A percentile compares a stretch with the other conserved stretches of the same genome.
phyloP scores from a whole-genome alignment of 306 rosid species.

The Pyrus communis region DNA sequence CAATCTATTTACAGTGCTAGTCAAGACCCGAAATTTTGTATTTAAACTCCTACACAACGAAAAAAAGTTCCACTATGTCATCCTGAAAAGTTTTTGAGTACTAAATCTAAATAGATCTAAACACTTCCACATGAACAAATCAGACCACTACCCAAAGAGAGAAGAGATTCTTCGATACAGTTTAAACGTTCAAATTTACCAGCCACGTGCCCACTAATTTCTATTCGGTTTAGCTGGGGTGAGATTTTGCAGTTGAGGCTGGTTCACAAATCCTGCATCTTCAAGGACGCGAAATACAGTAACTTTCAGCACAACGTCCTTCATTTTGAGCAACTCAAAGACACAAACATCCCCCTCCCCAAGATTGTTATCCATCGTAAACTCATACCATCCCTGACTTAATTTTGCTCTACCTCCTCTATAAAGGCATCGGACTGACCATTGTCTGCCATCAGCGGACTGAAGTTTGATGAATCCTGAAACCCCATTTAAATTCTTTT shows the following conservation, averaged over 20 bases:
- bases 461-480: constrained; percentile 95
- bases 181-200: constrained; percentile 12
- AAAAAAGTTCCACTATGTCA: constrained; percentile 30
- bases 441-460: constrained; percentile 63
- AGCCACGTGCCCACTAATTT: constrained; percentile 27
- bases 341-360: constrained; percentile 98
- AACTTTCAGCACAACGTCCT: constrained; percentile 78
- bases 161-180: constrained; percentile 28
- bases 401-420: constrained; percentile 85
- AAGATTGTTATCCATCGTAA: constrained; percentile 67
- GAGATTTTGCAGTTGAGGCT: constrained; percentile 32
- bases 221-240: constrained; percentile 42
- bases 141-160: constrained; percentile 33
- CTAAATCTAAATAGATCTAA: constrained; percentile 26
- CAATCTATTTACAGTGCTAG: constrained; percentile 56
- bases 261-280: constrained; percentile 39
- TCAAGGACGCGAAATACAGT: constrained; percentile 57
- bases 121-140: constrained; percentile 33
- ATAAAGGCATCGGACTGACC: constrained; percentile 90
- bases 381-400: constrained; percentile 98
- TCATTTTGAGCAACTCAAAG: constrained; percentile 60
- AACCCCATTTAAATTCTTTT: constrained; percentile 75
- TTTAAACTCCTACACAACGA: constrained; percentile 7
- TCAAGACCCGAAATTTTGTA: constrained; percentile 14
- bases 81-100: constrained; percentile 37